Percentiles rank a stretch among this genome's conserved stretches.
Conservation (phyloP, 345 rosid genomes). For the Sapria himalayana region DNA sequence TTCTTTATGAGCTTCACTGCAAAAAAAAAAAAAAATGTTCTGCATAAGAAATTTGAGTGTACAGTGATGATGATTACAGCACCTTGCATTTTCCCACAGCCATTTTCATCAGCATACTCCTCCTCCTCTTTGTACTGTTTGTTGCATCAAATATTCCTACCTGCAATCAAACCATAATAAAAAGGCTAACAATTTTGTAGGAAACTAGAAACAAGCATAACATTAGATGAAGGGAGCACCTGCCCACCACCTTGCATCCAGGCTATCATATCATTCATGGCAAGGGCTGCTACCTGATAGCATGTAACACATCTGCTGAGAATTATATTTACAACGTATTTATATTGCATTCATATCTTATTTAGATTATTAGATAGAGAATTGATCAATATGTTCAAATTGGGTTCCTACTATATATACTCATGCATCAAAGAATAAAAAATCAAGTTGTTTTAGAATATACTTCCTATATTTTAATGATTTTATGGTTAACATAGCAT, state of each 20-base stretch:
- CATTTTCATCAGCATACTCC: conserved; percentile 98
- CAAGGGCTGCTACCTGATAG: conserved; percentile 98
- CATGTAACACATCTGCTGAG: conserved; percentile 50
- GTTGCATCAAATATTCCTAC: conserved; percentile 99
- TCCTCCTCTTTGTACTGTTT: conserved; percentile 60
- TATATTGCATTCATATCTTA: no score
- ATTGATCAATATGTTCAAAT: no score
- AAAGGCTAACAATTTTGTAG: conserved; percentile 9
- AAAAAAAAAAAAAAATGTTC: no score
- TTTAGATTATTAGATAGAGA: no score
- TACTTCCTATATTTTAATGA: no score
- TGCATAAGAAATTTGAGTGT: no score
- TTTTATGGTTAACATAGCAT: no score
- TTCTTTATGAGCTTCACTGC: no score
- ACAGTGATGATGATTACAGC: conserved; percentile 10
- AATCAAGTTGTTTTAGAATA: no score
- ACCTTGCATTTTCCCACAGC: conserved; percentile 99
- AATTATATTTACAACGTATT: no score
- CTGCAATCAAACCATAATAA: conserved; percentile 20
- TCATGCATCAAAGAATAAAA: no score
- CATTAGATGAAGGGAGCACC: conserved; percentile 43
- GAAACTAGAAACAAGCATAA: conserved; percentile 7
- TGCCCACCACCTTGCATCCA: conserved; percentile 99
- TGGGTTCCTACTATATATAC: no score
- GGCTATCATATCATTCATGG: conserved; percentile 97